Evolutionary conservation across 2,329 filamentous ascomycete species (phyloP), one percentile per base, ranked within the genome.

Genomic region (Rhinocladiella mackenziei): DNA sequence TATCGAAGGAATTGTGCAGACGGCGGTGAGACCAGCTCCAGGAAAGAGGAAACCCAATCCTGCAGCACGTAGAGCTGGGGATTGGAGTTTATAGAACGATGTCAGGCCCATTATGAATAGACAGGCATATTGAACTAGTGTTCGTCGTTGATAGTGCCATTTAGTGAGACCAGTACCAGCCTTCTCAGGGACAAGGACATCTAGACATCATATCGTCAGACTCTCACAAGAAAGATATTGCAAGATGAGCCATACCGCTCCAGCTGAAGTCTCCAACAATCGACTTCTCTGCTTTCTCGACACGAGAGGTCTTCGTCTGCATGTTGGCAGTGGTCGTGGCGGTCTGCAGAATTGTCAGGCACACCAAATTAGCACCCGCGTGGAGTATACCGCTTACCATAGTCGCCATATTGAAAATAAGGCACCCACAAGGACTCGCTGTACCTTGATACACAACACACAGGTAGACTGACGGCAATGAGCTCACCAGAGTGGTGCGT

Each of bases 391-490:
- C 13, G 8, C 43, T 42, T 37, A 47, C 43, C 39, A 33, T 32
- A 19, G 38, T 47, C 15, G 43, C 37, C 43, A 61, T 47, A 48
- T 53, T 53, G 64, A 15, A 5, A 26, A 18, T 4, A 14, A 13
- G 9, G 19, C n/a, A n/a, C n/a, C n/a, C n/a, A n/a, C n/a, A n/a
- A n/a, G n/a, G n/a, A n/a, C n/a, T n/a, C n/a, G n/a, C n/a, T n/a
- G n/a, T n/a, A n/a, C n/a, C n/a, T n/a, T n/a, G n/a, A n/a, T n/a
- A n/a, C n/a, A n/a, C n/a, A n/a, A n/a, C n/a, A n/a, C n/a, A n/a
- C n/a, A n/a, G n/a, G n/a, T n/a, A n/a, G n/a, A n/a, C n/a, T n/a
- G n/a, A n/a, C n/a, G n/a, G n/a, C n/a, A n/a, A n/a, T n/a, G n/a
- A n/a, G n/a, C n/a, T n/a, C n/a, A n/a, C n/a, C 23, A 26, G 23